Percentiles rank a stretch among this genome's conserved stretches.
Conservation (phyloP, 495 filamentous ascomycete genomes). For the Aspergillus saccharolyticus region DNA sequence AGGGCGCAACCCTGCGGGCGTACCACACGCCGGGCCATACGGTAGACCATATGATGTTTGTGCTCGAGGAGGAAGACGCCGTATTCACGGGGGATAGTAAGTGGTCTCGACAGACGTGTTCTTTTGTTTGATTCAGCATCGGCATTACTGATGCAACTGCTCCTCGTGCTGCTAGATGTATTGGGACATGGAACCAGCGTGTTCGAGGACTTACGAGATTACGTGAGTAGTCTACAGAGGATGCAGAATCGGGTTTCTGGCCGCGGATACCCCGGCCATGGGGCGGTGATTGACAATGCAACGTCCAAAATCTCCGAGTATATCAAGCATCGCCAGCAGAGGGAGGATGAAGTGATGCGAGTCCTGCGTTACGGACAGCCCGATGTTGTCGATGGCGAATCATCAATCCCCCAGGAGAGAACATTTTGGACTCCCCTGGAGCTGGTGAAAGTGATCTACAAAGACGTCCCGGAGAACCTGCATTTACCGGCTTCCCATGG, state of each 20-base stretch:
- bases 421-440: constrained; percentile 64
- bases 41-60: constrained; percentile 73
- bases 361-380: constrained; percentile 49
- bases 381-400: constrained; percentile 29
- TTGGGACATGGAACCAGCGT: constrained; percentile 91
- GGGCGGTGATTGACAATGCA: constrained; percentile 65
- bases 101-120: constrained; percentile 4
- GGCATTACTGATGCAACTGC: background rate
- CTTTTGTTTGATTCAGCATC: background rate
- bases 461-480: constrained; percentile 68
- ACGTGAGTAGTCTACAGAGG: constrained; percentile 64
- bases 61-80: constrained; percentile 68
- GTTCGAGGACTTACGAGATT: constrained; percentile 74
- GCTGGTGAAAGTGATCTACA: constrained; percentile 81
- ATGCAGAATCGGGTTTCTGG: constrained; percentile 64
- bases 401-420: constrained; percentile 27
- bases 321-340: constrained; percentile 68
- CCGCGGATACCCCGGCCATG: constrained; percentile 86
- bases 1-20: constrained; percentile 73
- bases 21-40: constrained; percentile 83
- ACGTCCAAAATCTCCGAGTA: constrained; percentile 68
- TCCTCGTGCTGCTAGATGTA: constrained; percentile 51
- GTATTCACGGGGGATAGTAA: constrained; percentile 87
- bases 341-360: constrained; percentile 76
- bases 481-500: constrained; percentile 68